Evolutionary conservation across 192 early-diverging fungal genomes (phyloP).

Genomic region (Blastocladiella britannica): DNA sequence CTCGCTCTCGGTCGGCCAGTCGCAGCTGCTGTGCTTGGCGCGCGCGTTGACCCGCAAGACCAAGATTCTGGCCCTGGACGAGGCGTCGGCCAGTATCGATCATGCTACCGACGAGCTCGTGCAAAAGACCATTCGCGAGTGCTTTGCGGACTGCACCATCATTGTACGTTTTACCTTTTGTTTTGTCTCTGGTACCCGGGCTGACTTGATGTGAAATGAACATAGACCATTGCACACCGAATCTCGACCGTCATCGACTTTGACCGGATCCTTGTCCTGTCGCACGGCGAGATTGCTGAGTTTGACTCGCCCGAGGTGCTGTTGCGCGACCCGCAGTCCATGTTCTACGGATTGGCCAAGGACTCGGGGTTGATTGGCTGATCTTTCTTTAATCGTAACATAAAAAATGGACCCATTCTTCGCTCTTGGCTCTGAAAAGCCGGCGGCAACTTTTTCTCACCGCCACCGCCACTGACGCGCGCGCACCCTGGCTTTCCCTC

Average conservation of each 20-base stretch:
- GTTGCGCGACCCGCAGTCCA: slow-evolving; percentile 15
- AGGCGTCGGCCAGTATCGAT: slow-evolving; percentile 31
- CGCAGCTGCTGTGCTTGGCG: slow-evolving; percentile 30
- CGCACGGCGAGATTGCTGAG: slow-evolving; percentile 21
- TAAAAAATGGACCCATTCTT: no score
- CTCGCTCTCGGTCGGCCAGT: slow-evolving; percentile 23
- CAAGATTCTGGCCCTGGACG: slow-evolving; percentile 18
- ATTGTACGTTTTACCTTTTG: no score
- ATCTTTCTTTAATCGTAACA: no score
- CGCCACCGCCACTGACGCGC: no score
- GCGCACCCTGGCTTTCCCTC: no score
- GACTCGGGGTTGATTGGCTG: slow-evolving; percentile 18
- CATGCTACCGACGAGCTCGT: slow-evolving; percentile 35
- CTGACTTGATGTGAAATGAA: no score
- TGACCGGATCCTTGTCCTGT: slow-evolving; percentile 42
- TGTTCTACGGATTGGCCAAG: slow-evolving; percentile 26
- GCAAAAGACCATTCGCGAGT: slow-evolving; percentile 29
- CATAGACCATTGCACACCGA: slow-evolving; percentile 41
- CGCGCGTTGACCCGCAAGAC: slow-evolving; percentile 16
- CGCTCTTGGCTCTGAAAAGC: no score
- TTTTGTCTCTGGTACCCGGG: no score
- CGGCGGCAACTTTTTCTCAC: no score
- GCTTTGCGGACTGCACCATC: slow-evolving; percentile 32
- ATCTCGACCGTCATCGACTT: slow-evolving; percentile 43
- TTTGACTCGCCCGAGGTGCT: slow-evolving; percentile 22